Evolutionary conservation across 176 grass and related monocot genomes (phyloP), one percentile per base, ranked within the genome.

Genomic region (Oropetium thomaeum): DNA sequence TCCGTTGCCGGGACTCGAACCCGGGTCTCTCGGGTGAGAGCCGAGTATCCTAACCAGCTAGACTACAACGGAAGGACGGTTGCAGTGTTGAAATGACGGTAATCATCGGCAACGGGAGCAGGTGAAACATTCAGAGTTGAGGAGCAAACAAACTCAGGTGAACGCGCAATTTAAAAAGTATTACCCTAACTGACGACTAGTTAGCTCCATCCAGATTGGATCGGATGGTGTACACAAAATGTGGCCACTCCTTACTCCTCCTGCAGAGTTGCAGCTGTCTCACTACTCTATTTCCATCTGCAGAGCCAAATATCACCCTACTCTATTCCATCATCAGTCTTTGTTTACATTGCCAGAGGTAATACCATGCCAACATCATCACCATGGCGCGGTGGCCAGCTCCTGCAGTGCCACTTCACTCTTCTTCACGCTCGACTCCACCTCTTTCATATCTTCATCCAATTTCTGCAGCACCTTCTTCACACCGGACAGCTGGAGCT

Each of bases 1-100:
- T 96, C 86, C 80, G 81, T 92, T 87, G 88, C 83, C 85, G 83
- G 92, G 86, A 92, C 83, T 96, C 53, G 80, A 89, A 96, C 86
- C 83, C 80, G 86, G 78, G 89, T 85, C 87, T 90, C 82, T 96
- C 79, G 84, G 79, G 83, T 90, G 85, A 90, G 90, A 90, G 87
- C 87, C 83, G 83, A 97, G 83, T 87, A 93, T 90, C 93, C 93
- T 93, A 85, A 93, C 59, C 59, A 73, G 70, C 70, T 58, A 58
- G 71, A 74, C 71, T 59, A 74, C 71, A 74, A 74, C 53, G 53
- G 53, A 74, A 20, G 44, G 41, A 29, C 19, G 42, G 42, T 48
- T n/a, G n/a, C n/a, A n/a, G n/a, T n/a, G n/a, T n/a, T n/a, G n/a
- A n/a, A n/a, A n/a, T n/a, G n/a, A n/a, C n/a, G n/a, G n/a, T n/a